phyloP scores from a whole-genome alignment of 192 early-diverging fungal genomes.

The Coemansia sp. region DNA sequence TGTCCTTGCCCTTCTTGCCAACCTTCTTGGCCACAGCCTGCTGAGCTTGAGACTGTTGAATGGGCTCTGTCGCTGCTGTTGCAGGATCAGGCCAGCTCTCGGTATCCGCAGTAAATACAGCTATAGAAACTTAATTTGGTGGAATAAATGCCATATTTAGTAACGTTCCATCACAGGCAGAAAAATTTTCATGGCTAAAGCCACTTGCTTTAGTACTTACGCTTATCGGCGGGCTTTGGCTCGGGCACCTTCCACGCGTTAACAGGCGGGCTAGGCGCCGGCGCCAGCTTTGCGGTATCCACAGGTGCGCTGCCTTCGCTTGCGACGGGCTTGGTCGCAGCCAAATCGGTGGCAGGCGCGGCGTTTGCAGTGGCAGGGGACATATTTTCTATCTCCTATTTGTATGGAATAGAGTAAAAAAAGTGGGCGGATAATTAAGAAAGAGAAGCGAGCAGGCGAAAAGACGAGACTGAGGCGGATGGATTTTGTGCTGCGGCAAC shows the following conservation, averaged over 20 bases:
- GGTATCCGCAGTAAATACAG: slow-evolving; percentile 29
- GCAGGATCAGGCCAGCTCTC: slow-evolving; percentile 56
- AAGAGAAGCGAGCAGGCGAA: slow-evolving; percentile 2
- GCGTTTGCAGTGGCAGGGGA: slow-evolving; percentile 29
- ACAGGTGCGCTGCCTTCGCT: slow-evolving; percentile 10
- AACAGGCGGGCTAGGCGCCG: slow-evolving; percentile 26
- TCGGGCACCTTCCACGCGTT: slow-evolving; percentile 61
- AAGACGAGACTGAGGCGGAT: neutral
- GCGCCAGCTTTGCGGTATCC: slow-evolving; percentile 8
- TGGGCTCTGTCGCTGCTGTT: slow-evolving; percentile 34
- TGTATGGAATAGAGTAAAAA: slow-evolving; percentile 1
- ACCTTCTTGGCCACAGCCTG: slow-evolving; percentile 25
- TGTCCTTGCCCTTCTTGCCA: slow-evolving; percentile 51
- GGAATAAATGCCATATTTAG: neutral
- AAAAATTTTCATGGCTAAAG: neutral
- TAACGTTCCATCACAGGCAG: neutral
- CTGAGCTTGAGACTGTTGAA: slow-evolving; percentile 13
- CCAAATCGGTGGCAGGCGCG: slow-evolving; percentile 15
- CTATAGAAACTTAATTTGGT: slow-evolving; percentile 18
- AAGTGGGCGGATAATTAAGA: slow-evolving; percentile 2
- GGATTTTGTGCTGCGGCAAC: slow-evolving; percentile 4
- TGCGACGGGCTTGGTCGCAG: slow-evolving; percentile 10
- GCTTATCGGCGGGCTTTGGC: slow-evolving; percentile 18
- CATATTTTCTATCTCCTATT: slow-evolving; percentile 18
- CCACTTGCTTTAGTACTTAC: slow-evolving; percentile 25